phyloP scores from a whole-genome alignment of 2,329 filamentous ascomycete species.

The Diaporthe eres region DNA sequence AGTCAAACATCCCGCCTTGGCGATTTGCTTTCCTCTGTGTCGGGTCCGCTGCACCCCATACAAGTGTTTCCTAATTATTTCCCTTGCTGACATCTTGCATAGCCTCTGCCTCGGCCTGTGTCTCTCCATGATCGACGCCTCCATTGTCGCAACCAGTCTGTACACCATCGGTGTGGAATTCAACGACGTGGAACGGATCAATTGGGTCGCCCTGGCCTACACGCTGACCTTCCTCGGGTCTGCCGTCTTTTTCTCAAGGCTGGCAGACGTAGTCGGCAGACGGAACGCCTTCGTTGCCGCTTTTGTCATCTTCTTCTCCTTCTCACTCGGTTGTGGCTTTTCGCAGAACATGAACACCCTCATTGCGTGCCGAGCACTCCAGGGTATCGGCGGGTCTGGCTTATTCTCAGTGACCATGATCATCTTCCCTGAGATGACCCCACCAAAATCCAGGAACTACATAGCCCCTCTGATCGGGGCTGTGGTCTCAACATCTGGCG shows the following conservation, averaged over 20 bases:
- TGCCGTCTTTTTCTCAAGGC: constrained; percentile 67
- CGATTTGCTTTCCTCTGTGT: constrained; percentile 53
- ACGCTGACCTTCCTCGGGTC: constrained; percentile 70
- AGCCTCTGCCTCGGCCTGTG: constrained; percentile 68
- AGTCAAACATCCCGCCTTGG: constrained; percentile 46
- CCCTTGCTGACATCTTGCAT: constrained; percentile 15
- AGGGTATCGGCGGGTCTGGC: constrained; percentile 68
- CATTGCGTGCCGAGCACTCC: constrained; percentile 63
- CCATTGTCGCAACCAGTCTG: constrained; percentile 72
- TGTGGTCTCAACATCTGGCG: constrained; percentile 62
- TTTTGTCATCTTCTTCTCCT: constrained; percentile 68
- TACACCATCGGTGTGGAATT: constrained; percentile 70
- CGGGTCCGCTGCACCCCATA: constrained; percentile 47
- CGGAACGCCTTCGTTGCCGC: constrained; percentile 64
- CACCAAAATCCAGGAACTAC: constrained; percentile 55
- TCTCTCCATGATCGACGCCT: constrained; percentile 71
- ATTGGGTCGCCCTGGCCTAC: constrained; percentile 70
- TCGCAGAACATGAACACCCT: constrained; percentile 59
- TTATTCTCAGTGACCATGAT: constrained; percentile 69
- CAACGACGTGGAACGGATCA: constrained; percentile 58
- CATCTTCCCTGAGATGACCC: constrained; percentile 65
- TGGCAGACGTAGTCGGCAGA: constrained; percentile 69
- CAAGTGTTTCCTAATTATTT: not conserved
- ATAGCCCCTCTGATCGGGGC: constrained; percentile 64
- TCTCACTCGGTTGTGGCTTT: constrained; percentile 70